Conservation (phyloP, 768 basidiomycete species). For the Strobilomyces dryophilus region DNA sequence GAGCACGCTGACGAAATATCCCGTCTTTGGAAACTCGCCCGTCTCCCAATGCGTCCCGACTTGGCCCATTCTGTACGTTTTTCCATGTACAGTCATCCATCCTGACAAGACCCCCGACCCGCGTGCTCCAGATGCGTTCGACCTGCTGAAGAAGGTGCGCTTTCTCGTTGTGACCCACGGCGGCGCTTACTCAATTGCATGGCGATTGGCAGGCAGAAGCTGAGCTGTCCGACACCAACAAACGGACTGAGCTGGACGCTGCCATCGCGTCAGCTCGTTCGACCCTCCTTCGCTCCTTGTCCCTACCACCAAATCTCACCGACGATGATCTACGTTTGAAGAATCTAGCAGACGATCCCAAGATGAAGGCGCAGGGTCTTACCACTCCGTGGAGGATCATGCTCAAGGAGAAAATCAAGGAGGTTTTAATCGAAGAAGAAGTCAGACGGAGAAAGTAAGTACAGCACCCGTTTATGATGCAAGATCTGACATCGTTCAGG, state of each 20-base stretch:
- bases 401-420: constrained; percentile 70
- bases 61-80: constrained; percentile 37
- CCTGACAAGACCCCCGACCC: constrained; percentile 94
- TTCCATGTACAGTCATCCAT: constrained; percentile 76
- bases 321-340: constrained; percentile 58
- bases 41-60: neutral
- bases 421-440: constrained; percentile 88
- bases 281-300: constrained; percentile 57
- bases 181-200: neutral
- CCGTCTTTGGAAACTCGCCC: neutral
- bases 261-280: constrained; percentile 72
- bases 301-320: constrained; percentile 55
- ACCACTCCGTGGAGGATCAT: constrained; percentile 63
- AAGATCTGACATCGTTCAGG: constrained; percentile 36
- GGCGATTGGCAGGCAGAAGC: constrained; percentile 62
- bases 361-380: constrained; percentile 26
- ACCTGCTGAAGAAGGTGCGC: constrained; percentile 84
- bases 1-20: constrained; percentile 23
- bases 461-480: neutral
- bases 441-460: constrained; percentile 76
- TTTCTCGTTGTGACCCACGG: neutral
- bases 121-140: constrained; percentile 89
- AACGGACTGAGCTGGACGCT: constrained; percentile 79
- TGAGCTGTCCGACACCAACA: constrained; percentile 73
- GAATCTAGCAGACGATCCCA: constrained; percentile 37